These are phyloP conservation scores for Fusarium sp. DNA, from an alignment of 2,329 filamentous ascomycete species.

Conservation along the genomic window DNA sequence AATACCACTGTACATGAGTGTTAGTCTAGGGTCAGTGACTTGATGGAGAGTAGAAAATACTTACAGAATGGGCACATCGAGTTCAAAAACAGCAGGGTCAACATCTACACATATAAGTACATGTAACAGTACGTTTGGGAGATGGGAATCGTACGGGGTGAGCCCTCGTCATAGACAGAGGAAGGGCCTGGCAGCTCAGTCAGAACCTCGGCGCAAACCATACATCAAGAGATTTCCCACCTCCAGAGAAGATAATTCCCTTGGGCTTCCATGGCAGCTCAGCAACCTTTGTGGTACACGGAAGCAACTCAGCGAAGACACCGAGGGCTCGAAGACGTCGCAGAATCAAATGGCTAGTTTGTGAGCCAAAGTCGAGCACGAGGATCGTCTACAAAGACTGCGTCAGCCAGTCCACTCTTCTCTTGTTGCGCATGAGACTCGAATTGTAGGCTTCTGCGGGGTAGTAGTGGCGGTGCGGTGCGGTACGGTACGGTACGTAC, in stretches of 20 bases:
- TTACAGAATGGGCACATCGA: constrained; percentile 46
- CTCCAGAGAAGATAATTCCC: constrained; percentile 74
- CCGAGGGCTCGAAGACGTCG: constrained; percentile 73
- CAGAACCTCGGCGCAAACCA: constrained; percentile 10
- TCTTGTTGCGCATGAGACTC: background rate
- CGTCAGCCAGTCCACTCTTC: background rate
- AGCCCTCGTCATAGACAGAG: constrained; percentile 82
- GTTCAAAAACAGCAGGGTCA: constrained; percentile 70
- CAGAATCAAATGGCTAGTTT: constrained; percentile 28
- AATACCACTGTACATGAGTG: constrained; percentile 40
- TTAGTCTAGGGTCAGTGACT: constrained; percentile 20
- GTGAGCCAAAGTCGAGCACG: constrained; percentile 19
- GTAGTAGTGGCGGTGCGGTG: background rate
- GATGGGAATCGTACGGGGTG: constrained; percentile 60
- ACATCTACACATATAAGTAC: constrained; percentile 38
- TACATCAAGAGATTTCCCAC: constrained; percentile 31
- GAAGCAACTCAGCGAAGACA: constrained; percentile 72
- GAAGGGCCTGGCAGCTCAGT: constrained; percentile 54
- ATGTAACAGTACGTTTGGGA: background rate
- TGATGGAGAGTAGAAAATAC: background rate
- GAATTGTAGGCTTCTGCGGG: constrained; percentile 1
- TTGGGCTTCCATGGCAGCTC: constrained; percentile 64
- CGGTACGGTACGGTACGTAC: too few relatives aligned
- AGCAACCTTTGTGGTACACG: constrained; percentile 46
- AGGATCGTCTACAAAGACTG: constrained; percentile 20